Base-by-base conservation (phyloP, 1,284 basidiomycete genomes). In the Ustilago tritici region DNA sequence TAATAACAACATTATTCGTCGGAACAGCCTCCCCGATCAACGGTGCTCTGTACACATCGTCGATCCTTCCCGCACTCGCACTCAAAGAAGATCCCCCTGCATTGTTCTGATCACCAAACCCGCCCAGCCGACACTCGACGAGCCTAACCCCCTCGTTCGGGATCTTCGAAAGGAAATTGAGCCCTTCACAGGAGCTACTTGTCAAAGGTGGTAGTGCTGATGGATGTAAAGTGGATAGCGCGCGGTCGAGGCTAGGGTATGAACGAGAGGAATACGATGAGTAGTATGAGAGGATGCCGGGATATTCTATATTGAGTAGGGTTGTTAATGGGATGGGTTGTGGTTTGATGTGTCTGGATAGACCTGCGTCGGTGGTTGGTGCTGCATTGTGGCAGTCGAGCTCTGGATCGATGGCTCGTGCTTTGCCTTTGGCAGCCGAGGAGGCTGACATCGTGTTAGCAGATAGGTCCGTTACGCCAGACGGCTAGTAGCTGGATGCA, bases 251-350 rank as follows among this genome's bases (percentile, higher is more conserved):
- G 15, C 79, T 61, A 15, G 28, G 28, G 11, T 31, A 60, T 12
- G 56, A 47, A 49, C 6, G 62, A 61, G 1, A 23, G 14, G 6
- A 38, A 36, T 23, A n/a, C 31, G 1, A 28, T 8, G 54, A 36
- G 15, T 64, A 52, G 9, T 54, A 17, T 2, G 57, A 40, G 4
- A 80, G 58, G 31, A 80, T 63, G 47, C 81, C 83, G 2, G 83
- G 83, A 61, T 83, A 85, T 47, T 85, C 83, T 62, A 85, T 65
- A 31, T 70, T 70, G 53, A 83, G 53, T 8, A 82, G 61, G 1
- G 56, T 36, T 9, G 63, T 71, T 36, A 67, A 12, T 3, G 83
- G 83, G 3, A 85, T 70, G 19, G 58, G 58, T 32, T 57, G 67
- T 4, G 73, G 64, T 23, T 61, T 15, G 53, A 74, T 62, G 47